Evolutionary conservation across 2,329 filamentous ascomycete genomes (phyloP).

Genomic region (Acephala macrosclerotiorum): DNA sequence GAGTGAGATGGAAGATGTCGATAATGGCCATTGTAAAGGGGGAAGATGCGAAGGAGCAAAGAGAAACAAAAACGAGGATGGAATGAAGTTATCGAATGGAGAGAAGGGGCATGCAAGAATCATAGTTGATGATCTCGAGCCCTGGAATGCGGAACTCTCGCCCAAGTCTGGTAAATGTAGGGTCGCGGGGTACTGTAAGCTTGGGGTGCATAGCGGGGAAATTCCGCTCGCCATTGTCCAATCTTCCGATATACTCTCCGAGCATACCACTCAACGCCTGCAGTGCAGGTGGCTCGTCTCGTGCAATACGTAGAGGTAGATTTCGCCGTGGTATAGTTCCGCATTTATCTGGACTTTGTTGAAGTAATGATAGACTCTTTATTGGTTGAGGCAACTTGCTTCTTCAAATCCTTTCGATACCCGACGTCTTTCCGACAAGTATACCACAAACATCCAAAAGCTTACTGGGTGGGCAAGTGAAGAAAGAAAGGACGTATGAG

Average conservation of each 20-base stretch:
- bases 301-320: too few species aligned
- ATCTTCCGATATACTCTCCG: too few species aligned
- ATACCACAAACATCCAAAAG: too few species aligned
- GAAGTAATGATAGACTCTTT: too few species aligned
- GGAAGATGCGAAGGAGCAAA: background rate
- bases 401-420: too few species aligned
- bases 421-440: too few species aligned
- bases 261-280: too few species aligned
- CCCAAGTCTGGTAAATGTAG: background rate
- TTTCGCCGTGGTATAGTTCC: too few species aligned
- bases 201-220: background rate
- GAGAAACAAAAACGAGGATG: background rate
- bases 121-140: background rate
- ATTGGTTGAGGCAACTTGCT: too few species aligned
- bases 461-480: background rate
- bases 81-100: background rate
- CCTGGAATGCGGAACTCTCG: background rate
- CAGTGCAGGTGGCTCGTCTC: too few species aligned
- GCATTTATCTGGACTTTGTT: too few species aligned
- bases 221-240: background rate
- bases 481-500: background rate
- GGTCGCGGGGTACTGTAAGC: background rate
- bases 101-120: background rate
- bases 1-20: constrained; percentile 21
- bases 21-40: constrained; percentile 28